Evolutionary conservation across 192 early-diverging fungal genomes (phyloP).

Genomic region (Chytriomyces sp.): DNA sequence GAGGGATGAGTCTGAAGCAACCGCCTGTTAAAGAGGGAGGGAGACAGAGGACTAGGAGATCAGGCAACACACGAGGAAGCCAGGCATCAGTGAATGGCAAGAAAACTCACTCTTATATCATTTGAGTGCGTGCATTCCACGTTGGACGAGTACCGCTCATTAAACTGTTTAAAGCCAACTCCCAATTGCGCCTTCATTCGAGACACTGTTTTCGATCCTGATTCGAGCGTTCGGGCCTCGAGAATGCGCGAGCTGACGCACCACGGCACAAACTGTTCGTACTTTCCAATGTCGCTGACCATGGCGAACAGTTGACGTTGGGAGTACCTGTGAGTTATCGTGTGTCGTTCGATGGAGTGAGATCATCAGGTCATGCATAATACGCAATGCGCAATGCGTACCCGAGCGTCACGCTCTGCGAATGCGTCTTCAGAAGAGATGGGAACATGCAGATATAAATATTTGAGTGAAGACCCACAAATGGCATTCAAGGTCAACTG

Average conservation of each 20-base stretch:
- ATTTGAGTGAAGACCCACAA: background rate
- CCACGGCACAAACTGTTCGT: constrained; percentile 84
- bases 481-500: constrained; percentile 90
- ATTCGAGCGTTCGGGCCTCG: constrained; percentile 33
- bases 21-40: constrained; percentile 51
- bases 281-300: constrained; percentile 81
- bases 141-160: constrained; percentile 78
- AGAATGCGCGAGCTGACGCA: constrained; percentile 72
- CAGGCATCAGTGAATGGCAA: background rate
- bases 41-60: too few relatives aligned
- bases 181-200: constrained; percentile 75
- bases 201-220: background rate
- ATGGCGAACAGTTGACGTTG: constrained; percentile 80
- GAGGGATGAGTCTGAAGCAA: constrained; percentile 59
- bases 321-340: constrained; percentile 59
- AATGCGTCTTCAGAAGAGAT: constrained; percentile 5
- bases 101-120: constrained; percentile 62
- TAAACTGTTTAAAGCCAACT: constrained; percentile 78
- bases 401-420: constrained; percentile 22
- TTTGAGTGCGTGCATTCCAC: constrained; percentile 72
- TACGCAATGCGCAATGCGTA: background rate
- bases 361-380: background rate
- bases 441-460: background rate
- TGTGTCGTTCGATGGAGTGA: background rate
- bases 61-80: background rate